These are phyloP conservation scores for Sideroxylon spinosum DNA, from an alignment of 179 eudicot genomes.

Conservation along the genomic window DNA sequence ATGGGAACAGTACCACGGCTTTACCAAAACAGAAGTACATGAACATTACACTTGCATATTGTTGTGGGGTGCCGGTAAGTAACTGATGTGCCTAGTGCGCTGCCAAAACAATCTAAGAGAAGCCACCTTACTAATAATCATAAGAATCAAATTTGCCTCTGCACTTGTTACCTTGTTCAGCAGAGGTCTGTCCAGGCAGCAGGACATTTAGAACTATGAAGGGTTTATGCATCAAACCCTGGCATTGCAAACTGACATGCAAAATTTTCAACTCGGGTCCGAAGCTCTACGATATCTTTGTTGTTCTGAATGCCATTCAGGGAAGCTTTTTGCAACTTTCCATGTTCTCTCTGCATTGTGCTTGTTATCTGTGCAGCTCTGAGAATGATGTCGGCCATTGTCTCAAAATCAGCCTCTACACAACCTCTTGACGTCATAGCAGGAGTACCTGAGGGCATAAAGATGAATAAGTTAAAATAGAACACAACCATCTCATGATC, in stretches of 20 bases:
- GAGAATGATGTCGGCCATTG: conserved; percentile 50
- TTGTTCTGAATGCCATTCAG: conserved; percentile 61
- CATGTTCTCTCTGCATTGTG: conserved; percentile 64
- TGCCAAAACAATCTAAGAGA: neutral
- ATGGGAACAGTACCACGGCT: neutral
- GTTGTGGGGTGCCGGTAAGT: neutral
- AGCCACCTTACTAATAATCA: neutral
- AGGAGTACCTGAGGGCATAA: conserved; percentile 50
- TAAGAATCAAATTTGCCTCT: neutral
- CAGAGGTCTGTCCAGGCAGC: neutral
- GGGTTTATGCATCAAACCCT: conserved; percentile 41
- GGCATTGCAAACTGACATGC: conserved; percentile 45
- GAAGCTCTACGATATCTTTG: conserved; percentile 63
- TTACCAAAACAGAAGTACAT: neutral
- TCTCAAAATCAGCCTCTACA: conserved; percentile 57
- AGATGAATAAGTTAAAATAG: neutral
- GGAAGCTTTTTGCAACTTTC: conserved; percentile 52
- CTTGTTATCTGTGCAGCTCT: conserved; percentile 57
- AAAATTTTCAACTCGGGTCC: conserved; percentile 29
- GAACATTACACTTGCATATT: neutral
- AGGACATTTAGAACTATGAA: neutral
- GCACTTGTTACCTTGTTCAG: conserved; percentile 8
- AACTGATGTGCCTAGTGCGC: neutral
- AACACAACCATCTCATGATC: neutral
- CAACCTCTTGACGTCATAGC: conserved; percentile 78